Evolutionary conservation across 352 stramenopile genomes (phyloP).

Genomic region (Phytophthora pisi): DNA sequence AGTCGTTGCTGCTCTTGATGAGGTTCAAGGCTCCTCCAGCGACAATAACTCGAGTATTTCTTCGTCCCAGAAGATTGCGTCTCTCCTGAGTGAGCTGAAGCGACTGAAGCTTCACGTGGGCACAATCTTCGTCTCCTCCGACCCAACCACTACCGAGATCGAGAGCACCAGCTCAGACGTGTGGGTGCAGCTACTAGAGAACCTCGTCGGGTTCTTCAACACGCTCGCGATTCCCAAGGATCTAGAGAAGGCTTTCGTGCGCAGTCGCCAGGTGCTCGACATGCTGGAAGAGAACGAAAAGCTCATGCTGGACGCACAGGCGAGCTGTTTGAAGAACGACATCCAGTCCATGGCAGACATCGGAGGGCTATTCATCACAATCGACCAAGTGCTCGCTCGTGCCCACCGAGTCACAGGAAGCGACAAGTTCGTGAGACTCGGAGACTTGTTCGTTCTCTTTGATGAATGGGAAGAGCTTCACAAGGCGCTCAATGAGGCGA

Average conservation of each 20-base stretch:
- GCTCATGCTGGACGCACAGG: constrained; percentile 22
- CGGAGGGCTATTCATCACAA: constrained; percentile 11
- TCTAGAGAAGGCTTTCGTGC: constrained; percentile 18
- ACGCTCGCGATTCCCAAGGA: constrained; percentile 22
- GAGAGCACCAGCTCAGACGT: constrained; percentile 3
- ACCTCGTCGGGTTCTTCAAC: constrained; percentile 19
- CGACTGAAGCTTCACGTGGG: constrained; percentile 23
- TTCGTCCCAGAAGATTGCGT: constrained; percentile 12
- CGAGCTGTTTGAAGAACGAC: constrained; percentile 24
- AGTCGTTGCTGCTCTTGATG: constrained; percentile 17
- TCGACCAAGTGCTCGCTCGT: constrained; percentile 28
- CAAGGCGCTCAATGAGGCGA: constrained; percentile 14
- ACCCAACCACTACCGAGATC: not conserved
- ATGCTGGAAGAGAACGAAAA: constrained; percentile 31
- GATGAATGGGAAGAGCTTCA: constrained; percentile 31
- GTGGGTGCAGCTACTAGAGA: constrained; percentile 12
- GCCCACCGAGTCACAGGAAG: constrained; percentile 30
- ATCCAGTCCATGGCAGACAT: constrained; percentile 32
- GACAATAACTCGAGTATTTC: not conserved
- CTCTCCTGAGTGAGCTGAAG: constrained; percentile 11
- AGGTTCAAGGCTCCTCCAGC: not conserved
- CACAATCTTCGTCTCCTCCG: constrained; percentile 15
- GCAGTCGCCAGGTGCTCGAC: constrained; percentile 17
- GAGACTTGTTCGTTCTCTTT: constrained; percentile 27
- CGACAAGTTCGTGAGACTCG: constrained; percentile 19